Conservation (phyloP, 768 basidiomycete genomes). For the Antrodiella citrinella region DNA sequence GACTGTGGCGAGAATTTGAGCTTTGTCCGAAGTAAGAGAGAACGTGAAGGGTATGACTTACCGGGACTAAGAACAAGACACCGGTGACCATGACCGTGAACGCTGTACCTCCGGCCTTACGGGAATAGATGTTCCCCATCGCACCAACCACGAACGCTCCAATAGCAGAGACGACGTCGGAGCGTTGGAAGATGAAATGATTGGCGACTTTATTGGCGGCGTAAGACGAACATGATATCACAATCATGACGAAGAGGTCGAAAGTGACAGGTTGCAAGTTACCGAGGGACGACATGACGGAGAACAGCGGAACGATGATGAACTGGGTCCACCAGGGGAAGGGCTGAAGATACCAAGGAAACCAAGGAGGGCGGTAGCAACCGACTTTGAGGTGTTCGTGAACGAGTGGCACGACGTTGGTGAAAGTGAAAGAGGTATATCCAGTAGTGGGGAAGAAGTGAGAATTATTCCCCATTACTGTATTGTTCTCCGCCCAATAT, state of each 20-base stretch:
- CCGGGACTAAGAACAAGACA: slow-evolving; percentile 80
- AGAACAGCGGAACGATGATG: slow-evolving; percentile 70
- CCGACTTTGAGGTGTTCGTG: slow-evolving; percentile 46
- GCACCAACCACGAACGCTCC: slow-evolving; percentile 78
- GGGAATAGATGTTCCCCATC: slow-evolving; percentile 74
- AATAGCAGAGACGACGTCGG: slow-evolving; percentile 78
- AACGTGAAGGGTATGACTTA: slow-evolving; percentile 39
- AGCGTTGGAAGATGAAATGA: slow-evolving; percentile 78
- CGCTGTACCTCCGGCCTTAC: slow-evolving; percentile 77
- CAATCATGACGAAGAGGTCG: slow-evolving; percentile 75
- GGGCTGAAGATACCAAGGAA: slow-evolving; percentile 74
- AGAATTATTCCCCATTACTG: slow-evolving; percentile 29
- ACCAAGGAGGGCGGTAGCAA: slow-evolving; percentile 59
- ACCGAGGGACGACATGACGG: slow-evolving; percentile 60
- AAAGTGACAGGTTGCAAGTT: slow-evolving; percentile 74
- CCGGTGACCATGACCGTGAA: slow-evolving; percentile 91
- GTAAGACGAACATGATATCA: slow-evolving; percentile 75
- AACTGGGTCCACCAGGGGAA: slow-evolving; percentile 76
- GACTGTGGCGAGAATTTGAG: too few relatives aligned
- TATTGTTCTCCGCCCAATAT: slow-evolving; percentile 52
- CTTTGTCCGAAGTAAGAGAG: too few relatives aligned
- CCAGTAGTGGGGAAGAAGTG: slow-evolving; percentile 30
- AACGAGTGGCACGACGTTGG: slow-evolving; percentile 39
- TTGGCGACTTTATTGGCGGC: slow-evolving; percentile 77
- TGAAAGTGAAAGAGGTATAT: slow-evolving; percentile 62